Percentiles rank a stretch among this genome's conserved stretches.
phyloP scores from a whole-genome alignment of 805 yeast genomes.

The Ogataea dorogensis region DNA sequence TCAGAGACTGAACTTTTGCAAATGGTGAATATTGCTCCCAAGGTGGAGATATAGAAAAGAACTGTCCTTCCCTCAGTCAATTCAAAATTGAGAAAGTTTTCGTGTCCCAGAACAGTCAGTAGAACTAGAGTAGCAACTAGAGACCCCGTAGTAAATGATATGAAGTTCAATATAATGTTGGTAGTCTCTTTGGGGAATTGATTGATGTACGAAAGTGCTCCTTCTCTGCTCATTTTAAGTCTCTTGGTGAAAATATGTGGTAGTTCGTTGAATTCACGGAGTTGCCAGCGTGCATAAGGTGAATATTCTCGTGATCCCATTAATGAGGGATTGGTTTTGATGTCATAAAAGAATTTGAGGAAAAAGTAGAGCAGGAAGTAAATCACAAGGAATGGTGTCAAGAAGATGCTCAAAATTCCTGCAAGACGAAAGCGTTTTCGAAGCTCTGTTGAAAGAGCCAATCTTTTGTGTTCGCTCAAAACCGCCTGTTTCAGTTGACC shows the following conservation, averaged over 20 bases:
- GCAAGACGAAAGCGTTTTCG: conserved; percentile 81
- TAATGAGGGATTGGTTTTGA: conserved; percentile 81
- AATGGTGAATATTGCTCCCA: conserved; percentile 87
- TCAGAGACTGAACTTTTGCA: conserved; percentile 68
- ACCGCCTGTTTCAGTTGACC: conserved; percentile 79
- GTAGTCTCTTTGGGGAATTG: conserved; percentile 86
- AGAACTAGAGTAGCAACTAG: conserved; percentile 84
- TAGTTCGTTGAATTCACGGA: conserved; percentile 90
- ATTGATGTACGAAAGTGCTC: conserved; percentile 80
- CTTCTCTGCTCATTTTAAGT: conserved; percentile 68
- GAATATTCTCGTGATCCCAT: conserved; percentile 86
- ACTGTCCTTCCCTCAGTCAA: conserved; percentile 77
- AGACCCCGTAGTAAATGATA: conserved; percentile 81
- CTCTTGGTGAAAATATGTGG: conserved; percentile 85
- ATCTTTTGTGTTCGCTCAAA: conserved; percentile 68
- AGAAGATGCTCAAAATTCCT: conserved; percentile 75
- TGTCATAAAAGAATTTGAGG: conserved; percentile 89
- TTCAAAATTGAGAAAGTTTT: conserved; percentile 86
- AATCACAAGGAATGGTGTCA: conserved; percentile 82
- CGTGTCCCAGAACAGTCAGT: conserved; percentile 79
- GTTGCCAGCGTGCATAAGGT: conserved; percentile 92
- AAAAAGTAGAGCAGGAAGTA: conserved; percentile 84
- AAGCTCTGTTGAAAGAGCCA: conserved; percentile 64
- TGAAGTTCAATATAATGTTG: conserved; percentile 54
- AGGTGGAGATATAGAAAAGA: conserved; percentile 80